Percentiles rank a stretch among this genome's conserved stretches.
phyloP scores from a whole-genome alignment of 2,329 filamentous ascomycete species.

The Lasiodiplodia sp. region DNA sequence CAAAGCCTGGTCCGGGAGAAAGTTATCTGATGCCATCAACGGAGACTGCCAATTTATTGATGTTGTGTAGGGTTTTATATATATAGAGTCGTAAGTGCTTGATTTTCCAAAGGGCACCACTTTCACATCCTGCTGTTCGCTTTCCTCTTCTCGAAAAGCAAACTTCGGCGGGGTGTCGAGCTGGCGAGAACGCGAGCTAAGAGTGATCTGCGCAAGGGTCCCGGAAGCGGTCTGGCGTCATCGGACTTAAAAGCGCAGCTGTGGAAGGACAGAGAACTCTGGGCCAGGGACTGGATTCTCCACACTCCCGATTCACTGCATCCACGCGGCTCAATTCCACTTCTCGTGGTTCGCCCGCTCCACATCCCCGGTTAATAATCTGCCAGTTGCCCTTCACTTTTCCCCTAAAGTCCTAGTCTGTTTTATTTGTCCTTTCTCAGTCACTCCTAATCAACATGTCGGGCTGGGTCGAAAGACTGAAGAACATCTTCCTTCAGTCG shows the following conservation, averaged over 20 bases:
- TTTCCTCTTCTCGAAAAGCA: not conserved
- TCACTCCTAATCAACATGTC: constrained; percentile 14
- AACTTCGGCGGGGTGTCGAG: not conserved
- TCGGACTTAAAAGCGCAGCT: constrained; percentile 10
- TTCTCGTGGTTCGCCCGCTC: not conserved
- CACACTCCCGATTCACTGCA: constrained; percentile 8
- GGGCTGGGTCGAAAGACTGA: constrained; percentile 17
- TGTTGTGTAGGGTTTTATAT: not conserved
- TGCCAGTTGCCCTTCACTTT: not conserved
- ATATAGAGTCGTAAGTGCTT: too few relatives aligned
- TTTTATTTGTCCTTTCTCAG: not conserved
- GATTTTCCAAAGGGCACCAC: too few relatives aligned
- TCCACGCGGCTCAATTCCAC: constrained; percentile 8
- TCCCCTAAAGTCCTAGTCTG: not conserved
- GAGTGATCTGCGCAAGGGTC: constrained; percentile 14
- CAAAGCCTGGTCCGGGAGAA: not conserved
- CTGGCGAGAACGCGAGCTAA: not conserved
- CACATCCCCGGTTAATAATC: not conserved
- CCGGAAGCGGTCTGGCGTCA: constrained; percentile 29
- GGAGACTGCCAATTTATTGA: not conserved
- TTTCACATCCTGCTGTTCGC: not conserved
- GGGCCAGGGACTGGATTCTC: constrained; percentile 15
- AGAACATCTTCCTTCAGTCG: constrained; percentile 34
- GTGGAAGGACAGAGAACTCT: constrained; percentile 23
- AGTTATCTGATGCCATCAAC: not conserved